Base-by-base conservation (phyloP, 225 moss, liverwort and hornwort species). In the Sphagnum tenellum region DNA sequence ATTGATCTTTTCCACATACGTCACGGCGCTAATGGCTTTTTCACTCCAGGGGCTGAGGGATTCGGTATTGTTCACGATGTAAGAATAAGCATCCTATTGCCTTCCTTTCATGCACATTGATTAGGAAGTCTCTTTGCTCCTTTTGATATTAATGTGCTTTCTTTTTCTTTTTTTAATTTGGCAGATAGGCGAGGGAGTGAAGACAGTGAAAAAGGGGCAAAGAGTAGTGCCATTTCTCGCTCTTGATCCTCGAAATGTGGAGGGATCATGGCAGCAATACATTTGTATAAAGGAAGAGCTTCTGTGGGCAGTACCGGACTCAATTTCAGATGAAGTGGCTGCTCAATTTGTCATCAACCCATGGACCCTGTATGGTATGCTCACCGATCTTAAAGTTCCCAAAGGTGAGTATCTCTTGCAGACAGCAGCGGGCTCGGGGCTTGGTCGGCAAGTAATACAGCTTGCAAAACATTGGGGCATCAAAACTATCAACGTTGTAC, bases 151-250 rank as follows among this genome's bases (percentile, higher is more conserved):
- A 6, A 12, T 10, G 10, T 11, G 10, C 12, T 12, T 56, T 56
- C 55, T 56, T 10, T 56, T 3, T 2, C 12, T 0, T 55, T 9
- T 1, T 12, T 5, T 9, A 12, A 55, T 3, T 64, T 5, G 56
- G 57, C 64, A 80, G 80, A 54, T 80, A 45, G 80, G 76, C 29
- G 9, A 73, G 63, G 80, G 76, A 12, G 80, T 80, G 63, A 70
- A 65, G 3, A 67, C 61, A 12, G 49, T 80, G 9, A 73, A 72
- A 50, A 46, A 3, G 29, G 61, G 67, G 4, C 73, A 73, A 14
- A 73, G 80, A 61, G 76, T 70, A 1, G 64, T 67, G 9, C 76
- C 76, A 5, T 69, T 76, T 56, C 45, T 76, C 9, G 29, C 59
- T 57, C 58, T 69, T 60, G n/a, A 7, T 3, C 48, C 59, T 2